Evolutionary conservation across 1,284 basidiomycete species (phyloP), one percentile per base, ranked within the genome.

Genomic region (Austroboletus niveus): DNA sequence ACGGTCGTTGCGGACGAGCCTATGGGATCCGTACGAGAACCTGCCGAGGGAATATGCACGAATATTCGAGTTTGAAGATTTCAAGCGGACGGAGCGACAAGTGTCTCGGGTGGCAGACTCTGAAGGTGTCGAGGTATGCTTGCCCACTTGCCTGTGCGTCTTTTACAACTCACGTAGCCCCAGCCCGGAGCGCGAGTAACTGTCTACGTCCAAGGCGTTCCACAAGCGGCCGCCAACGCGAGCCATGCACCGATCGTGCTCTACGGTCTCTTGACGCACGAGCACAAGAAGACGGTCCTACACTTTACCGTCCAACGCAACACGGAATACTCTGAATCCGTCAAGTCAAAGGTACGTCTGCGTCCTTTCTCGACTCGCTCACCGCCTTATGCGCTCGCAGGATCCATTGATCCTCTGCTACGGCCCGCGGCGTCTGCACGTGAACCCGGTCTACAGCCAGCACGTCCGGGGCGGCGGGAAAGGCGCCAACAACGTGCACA

Each of bases 11-110:
- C 81, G 96, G 36, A 98, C 97, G 2, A 94, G 89, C 62, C 90
- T 91, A 20, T 99, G 96, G 96, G 96, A 99, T 69, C 87, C 96
- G 8, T 98, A 93, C 62, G 96, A 99, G 72, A 96, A 97, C 61
- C 77, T 99, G 17, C 97, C 96, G 5, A 72, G 87, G 48, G 95
- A 99, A 65, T 99, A 99, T 65, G 94, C 89, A 0, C 80, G 89
- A 41, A 96, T 98, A 60, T 99, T 98, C 74, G 92, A 96, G 70
- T 98, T 99, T 64, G 94, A 98, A 70, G 92, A 96, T 64, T 98
- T 89, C 73, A 88, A 85, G 64, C 82, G 88, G 24, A 98, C 94
- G 3, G 87, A 92, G 60, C 80, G 89, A 42, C 79, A 81, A 34
- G 86, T 98, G 27, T 82, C 79, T 55, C 74, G 81, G 44, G 78